phyloP scores from a whole-genome alignment of 1,284 basidiomycete genomes.

The Hemileia vastatrix region DNA sequence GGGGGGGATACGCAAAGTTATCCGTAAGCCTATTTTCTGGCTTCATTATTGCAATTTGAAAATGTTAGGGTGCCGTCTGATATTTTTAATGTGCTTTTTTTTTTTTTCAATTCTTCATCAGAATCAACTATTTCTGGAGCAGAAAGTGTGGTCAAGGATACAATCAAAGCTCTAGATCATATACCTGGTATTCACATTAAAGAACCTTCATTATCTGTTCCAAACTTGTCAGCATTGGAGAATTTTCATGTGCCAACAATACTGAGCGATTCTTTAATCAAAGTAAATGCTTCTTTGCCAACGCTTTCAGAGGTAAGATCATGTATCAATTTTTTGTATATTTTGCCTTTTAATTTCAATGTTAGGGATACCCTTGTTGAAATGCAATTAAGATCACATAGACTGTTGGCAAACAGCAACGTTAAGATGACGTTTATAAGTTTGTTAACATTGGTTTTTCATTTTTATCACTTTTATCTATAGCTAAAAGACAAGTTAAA shows the following conservation, averaged over 20 bases:
- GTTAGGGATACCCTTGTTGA: too few relatives aligned
- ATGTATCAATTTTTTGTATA: too few relatives aligned
- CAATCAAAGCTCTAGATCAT: constrained; percentile 12
- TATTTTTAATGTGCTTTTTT: not conserved
- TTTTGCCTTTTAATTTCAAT: too few relatives aligned
- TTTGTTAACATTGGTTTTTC: not conserved
- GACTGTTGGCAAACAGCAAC: too few relatives aligned
- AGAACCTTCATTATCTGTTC: constrained; percentile 4
- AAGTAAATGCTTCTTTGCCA: constrained; percentile 34
- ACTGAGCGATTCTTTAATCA: constrained; percentile 30
- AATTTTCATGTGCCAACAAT: constrained; percentile 36
- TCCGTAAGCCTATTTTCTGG: constrained; percentile 30
- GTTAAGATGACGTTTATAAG: not conserved
- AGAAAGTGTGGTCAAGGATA: constrained; percentile 13
- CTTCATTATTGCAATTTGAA: constrained; percentile 27
- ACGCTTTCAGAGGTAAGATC: constrained; percentile 32
- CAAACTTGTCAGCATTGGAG: constrained; percentile 28
- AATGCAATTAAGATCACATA: too few relatives aligned
- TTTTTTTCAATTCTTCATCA: constrained; percentile 30
- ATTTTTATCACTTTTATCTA: not conserved
- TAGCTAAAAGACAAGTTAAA: constrained; percentile 18
- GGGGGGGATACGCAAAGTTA: constrained; percentile 28
- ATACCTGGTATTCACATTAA: constrained; percentile 10
- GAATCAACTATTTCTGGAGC: constrained; percentile 23
- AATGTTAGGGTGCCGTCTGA: constrained; percentile 24